Conservation (phyloP, 2,329 filamentous ascomycete species). For the Sclerotinia subarctica region DNA sequence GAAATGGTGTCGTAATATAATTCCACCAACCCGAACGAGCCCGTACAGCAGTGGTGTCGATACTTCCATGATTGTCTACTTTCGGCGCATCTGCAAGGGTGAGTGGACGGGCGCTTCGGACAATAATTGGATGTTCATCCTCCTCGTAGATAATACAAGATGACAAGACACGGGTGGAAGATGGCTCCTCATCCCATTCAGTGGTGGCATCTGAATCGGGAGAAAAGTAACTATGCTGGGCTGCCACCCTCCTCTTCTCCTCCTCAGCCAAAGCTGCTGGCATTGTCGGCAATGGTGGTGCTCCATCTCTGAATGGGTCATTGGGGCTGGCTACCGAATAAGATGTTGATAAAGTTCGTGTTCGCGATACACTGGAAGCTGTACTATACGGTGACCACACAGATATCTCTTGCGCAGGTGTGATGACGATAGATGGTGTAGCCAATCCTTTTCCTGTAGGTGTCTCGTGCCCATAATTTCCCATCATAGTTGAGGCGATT, state of each 20-base stretch:
- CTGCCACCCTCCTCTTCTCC: slow-evolving; percentile 31
- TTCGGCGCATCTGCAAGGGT: slow-evolving; percentile 31
- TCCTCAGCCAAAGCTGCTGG: slow-evolving; percentile 41
- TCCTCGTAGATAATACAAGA: slow-evolving; percentile 70
- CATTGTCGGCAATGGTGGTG: slow-evolving; percentile 60
- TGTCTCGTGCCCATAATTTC: slow-evolving; percentile 30
- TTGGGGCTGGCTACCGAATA: slow-evolving; percentile 56
- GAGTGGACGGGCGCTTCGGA: slow-evolving; percentile 42
- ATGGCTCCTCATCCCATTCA: slow-evolving; percentile 34
- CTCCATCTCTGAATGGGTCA: slow-evolving; percentile 38
- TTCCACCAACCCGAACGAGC: slow-evolving; percentile 75
- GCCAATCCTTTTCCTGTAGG: slow-evolving; percentile 29
- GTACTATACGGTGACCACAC: slow-evolving; percentile 35
- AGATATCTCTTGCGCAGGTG: slow-evolving; percentile 46
- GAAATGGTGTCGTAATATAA: slow-evolving; percentile 68
- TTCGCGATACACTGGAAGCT: slow-evolving; percentile 20
- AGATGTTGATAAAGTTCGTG: slow-evolving; percentile 38
- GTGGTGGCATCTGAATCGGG: slow-evolving; percentile 36
- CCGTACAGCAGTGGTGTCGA: slow-evolving; percentile 36
- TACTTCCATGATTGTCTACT: slow-evolving; percentile 29
- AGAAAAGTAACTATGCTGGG: slow-evolving; percentile 35
- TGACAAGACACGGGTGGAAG: slow-evolving; percentile 31
- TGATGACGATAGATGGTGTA: slow-evolving; percentile 52
- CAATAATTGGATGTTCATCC: slow-evolving; percentile 50
- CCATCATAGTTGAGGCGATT: slow-evolving; percentile 30